A percentile compares a stretch with the other conserved stretches of the same genome.
These are phyloP conservation scores for Microdochium nivale DNA, from an alignment of 2,329 filamentous ascomycete genomes.

Conservation along the genomic window DNA sequence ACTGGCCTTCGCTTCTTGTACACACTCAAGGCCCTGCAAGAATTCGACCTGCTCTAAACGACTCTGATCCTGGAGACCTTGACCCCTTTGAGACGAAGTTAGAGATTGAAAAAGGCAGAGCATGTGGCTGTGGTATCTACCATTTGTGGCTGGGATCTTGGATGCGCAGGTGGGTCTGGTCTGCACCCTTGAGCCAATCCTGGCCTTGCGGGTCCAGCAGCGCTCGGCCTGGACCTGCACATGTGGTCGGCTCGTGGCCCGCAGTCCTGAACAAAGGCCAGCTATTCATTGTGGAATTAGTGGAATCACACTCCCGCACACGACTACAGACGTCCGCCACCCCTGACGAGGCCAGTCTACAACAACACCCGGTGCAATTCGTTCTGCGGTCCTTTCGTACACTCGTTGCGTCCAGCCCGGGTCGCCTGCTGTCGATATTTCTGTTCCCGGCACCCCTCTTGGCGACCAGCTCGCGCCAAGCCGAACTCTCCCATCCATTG, in stretches of 20 bases:
- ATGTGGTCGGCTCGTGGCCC: background rate
- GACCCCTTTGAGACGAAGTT: no score
- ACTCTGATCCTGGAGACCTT: no score
- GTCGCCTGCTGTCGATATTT: background rate
- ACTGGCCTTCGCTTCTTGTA: no score
- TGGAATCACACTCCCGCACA: background rate
- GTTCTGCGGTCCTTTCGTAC: background rate
- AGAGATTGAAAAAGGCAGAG: no score
- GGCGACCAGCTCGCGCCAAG: slow-evolving; percentile 4
- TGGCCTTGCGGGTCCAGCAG: background rate
- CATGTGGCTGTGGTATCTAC: no score
- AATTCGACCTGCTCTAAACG: no score
- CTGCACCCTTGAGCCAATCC: background rate
- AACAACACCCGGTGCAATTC: background rate
- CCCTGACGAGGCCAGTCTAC: background rate
- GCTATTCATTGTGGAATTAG: background rate
- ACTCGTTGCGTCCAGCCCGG: background rate
- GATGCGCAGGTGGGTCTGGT: background rate
- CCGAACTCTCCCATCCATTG: slow-evolving; percentile 2
- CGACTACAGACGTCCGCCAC: background rate
- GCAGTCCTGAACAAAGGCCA: background rate
- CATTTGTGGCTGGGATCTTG: no score
- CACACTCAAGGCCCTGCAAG: no score
- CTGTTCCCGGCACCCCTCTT: slow-evolving; percentile 4
- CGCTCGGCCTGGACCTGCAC: background rate